phyloP scores from a whole-genome alignment of 208 protist species.

The Leishmania mexicana region DNA sequence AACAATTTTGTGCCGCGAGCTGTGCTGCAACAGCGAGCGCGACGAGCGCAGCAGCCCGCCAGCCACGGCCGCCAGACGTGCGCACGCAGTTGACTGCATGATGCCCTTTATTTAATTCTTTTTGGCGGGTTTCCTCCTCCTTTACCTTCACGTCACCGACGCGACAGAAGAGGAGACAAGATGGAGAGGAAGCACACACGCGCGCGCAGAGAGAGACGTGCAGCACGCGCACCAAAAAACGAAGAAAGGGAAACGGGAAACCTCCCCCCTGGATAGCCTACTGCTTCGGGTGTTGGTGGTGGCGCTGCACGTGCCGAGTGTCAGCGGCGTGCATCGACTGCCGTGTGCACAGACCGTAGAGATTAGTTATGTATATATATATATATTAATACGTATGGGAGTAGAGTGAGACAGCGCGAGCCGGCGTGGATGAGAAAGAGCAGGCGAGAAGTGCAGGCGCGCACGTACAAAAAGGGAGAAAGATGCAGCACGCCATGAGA shows the following conservation, averaged over 20 bases:
- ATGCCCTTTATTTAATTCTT: not conserved
- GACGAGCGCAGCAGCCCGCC: constrained; percentile 9
- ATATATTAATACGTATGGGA: not conserved
- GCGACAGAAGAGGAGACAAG: not conserved
- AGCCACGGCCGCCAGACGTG: not conserved
- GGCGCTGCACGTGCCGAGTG: not conserved
- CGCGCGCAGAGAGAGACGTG: not conserved
- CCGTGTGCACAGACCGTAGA: not conserved
- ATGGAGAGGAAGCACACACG: not conserved
- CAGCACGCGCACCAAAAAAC: not conserved
- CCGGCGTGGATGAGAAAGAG: not conserved
- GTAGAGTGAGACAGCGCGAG: not conserved
- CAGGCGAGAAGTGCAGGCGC: not conserved
- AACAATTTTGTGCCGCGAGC: constrained; percentile 48
- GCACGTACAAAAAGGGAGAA: not conserved
- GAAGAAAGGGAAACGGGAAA: not conserved
- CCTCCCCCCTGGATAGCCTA: not conserved
- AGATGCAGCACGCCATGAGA: not conserved
- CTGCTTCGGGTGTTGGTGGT: not conserved
- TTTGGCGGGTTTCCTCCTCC: not conserved
- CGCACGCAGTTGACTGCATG: not conserved
- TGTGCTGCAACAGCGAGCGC: constrained; percentile 13
- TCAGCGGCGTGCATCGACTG: not conserved
- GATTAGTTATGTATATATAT: not conserved
- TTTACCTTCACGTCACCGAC: not conserved